Evolutionary conservation across 257 asterid genomes (phyloP), one percentile per base, ranked within the genome.

Genomic region (Cruciata laevipes): DNA sequence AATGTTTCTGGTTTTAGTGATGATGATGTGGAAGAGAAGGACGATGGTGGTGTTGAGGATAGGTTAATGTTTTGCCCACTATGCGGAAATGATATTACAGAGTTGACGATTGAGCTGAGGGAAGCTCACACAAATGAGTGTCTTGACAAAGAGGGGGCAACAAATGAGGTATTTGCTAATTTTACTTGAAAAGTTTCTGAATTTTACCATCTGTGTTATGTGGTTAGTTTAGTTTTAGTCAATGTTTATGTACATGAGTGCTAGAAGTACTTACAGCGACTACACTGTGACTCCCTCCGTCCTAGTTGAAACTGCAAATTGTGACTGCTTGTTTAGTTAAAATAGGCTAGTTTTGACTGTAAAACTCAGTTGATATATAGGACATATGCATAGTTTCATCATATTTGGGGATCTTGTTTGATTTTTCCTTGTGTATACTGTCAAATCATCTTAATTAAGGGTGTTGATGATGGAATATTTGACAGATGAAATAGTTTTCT

Each of bases 101-200:
- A 25, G 61, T 58, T 86, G 81, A 77, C 77, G 42, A 89, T 82
- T 69, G 90, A 83, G 20, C 51, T 67, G 69, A 85, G 85, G 77
- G 89, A 81, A 78, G 61, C 80, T 70, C 99, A 94, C 72, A 88
- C 94, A 7, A 94, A 94, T 72, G 86, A 82, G 70, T 94, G 99
- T 77, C 89, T 94, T 38, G 99, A 94, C 74, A 76, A 78, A 70
- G 75, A 78, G 69, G 91, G 74, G 65, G 74, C 71, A 66, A 63
- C 81, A 20, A 32, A 63, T 67, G 70, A 84, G 61, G 99, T 93
- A 81, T 76, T 83, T 49, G 47, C 40, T 57, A 61, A 40, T 51
- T 20, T 58, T 3, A 61, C 51, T 61, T 6, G 25, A 8, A 61
- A 14, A 25, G 10, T 0, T 31, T 53, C 44, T 52, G 61, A 63